Base-by-base conservation (phyloP, 495 filamentous ascomycete genomes). In the Hypoxylon fragiforme region DNA sequence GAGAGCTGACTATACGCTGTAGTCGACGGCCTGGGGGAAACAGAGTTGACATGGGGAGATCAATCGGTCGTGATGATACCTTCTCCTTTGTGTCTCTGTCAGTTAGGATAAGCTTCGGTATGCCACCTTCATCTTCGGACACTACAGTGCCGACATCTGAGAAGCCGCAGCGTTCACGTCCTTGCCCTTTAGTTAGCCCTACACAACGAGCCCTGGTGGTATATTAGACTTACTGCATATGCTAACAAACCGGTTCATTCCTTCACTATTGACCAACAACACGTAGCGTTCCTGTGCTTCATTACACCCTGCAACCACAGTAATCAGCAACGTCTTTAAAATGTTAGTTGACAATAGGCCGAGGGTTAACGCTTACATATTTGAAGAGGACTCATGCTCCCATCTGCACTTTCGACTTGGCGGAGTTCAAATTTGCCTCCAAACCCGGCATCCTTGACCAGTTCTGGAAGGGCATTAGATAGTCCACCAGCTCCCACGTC, bases 261-360 rank as follows among this genome's bases (percentile, higher is more conserved):
- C 76, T 2, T 91, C 86, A 46, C 81, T 80, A 26, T 89, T 87
- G 53, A 98, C 82, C 8, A 91, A 81, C 58, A 97, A 66, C 13
- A 97, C 94, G 58, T 97, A 98, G 64, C 94, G 78, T 70, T 98
- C 94, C 62, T 98, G 94, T 1, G 94, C 95, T 62, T 97, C 92
- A 59, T 89, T 92, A 72, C 92, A 96, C 65, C 65, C 63, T 50
- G 19, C 45, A 24, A 37, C 9, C 24, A 31, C n/a, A 41, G 12
- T 7, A 20, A 21, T 49, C 53, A 44, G 46, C 20, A 7, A 30
- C 15, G 18, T 19, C n/a, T n/a, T 19, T 1, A 18, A 4, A 3
- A 8, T 7, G 18, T 37, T 37, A 16, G 13, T 6, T 37, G 4
- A 9, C 24, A 9, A 18, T n/a, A n/a, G 12, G 6, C n/a, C n/a